Conservation (phyloP, 2,329 filamentous ascomycete species). For the Ophiocordyceps robertsii region DNA sequence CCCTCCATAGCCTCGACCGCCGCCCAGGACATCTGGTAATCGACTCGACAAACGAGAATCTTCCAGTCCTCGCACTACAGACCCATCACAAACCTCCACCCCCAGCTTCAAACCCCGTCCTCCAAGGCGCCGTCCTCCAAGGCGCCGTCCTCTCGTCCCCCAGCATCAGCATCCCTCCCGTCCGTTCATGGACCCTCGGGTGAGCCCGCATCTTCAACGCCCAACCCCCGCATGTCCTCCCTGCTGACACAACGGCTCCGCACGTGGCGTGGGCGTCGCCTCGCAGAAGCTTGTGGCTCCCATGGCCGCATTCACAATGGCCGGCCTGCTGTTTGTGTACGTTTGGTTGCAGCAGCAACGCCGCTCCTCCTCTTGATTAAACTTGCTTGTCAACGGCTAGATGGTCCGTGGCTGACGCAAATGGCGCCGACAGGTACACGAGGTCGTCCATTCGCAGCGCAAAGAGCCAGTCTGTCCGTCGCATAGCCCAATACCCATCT, state of each 20-base stretch:
- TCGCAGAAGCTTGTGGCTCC: slow-evolving; percentile 32
- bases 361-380: not conserved
- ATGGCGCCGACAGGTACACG: not conserved
- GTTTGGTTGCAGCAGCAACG: not conserved
- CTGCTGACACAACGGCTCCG: not conserved
- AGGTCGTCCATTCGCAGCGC: slow-evolving; percentile 24
- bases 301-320: slow-evolving; percentile 40
- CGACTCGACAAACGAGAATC: too few relatives aligned
- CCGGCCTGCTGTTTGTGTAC: slow-evolving; percentile 32
- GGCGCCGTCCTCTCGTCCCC: not conserved
- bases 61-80: too few relatives aligned
- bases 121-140: too few relatives aligned
- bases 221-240: not conserved
- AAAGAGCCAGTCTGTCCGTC: slow-evolving; percentile 18
- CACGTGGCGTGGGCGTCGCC: too few relatives aligned
- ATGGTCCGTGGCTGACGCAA: not conserved
- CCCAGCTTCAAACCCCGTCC: too few relatives aligned
- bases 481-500: not conserved
- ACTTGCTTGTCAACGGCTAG: not conserved
- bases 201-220: slow-evolving; percentile 4
- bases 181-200: slow-evolving; percentile 14
- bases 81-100: too few relatives aligned
- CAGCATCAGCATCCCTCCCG: not conserved
- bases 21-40: too few relatives aligned
- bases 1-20: too few relatives aligned